Conservation (phyloP, 768 basidiomycete species). For the Suillus luteus region DNA sequence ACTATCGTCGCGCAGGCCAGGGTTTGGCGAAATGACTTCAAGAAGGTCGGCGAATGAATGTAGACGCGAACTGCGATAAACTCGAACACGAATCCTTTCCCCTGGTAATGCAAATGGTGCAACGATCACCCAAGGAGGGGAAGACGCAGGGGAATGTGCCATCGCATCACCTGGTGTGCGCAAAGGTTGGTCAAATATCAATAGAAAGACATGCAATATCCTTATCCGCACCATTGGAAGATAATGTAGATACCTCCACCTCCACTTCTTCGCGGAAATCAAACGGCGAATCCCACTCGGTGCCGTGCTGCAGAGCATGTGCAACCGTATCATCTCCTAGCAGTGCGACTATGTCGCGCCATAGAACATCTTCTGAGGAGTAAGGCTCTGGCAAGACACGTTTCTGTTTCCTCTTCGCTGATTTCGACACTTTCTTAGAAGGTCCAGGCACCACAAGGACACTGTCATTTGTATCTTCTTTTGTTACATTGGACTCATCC, state of each 20-base stretch:
- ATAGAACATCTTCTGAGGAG: conserved; percentile 74
- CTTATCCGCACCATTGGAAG: conserved; percentile 55
- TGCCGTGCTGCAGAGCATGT: conserved; percentile 46
- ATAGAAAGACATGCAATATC: not conserved
- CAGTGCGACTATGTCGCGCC: conserved; percentile 66
- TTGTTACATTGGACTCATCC: not conserved
- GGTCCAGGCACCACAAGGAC: not conserved
- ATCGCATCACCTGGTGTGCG: conserved; percentile 61
- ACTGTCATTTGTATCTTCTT: not conserved
- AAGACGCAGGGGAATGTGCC: conserved; percentile 49
- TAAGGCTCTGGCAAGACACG: conserved; percentile 47
- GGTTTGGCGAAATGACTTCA: conserved; percentile 62
- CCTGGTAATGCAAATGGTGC: conserved; percentile 85
- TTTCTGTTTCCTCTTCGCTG: conserved; percentile 13
- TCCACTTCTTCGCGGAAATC: conserved; percentile 61
- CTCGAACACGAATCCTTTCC: conserved; percentile 71
- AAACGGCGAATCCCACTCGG: conserved; percentile 63
- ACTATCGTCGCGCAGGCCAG: conserved; percentile 61
- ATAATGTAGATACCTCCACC: conserved; percentile 62
- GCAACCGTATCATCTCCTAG: conserved; percentile 64
- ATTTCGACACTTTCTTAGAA: conserved; percentile 10
- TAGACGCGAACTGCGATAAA: conserved; percentile 70
- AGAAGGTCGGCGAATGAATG: conserved; percentile 80
- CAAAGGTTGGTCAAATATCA: not conserved
- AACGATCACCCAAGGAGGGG: conserved; percentile 76